Evolutionary conservation across 768 basidiomycete species (phyloP).

Genomic region (Nidularia sp.): DNA sequence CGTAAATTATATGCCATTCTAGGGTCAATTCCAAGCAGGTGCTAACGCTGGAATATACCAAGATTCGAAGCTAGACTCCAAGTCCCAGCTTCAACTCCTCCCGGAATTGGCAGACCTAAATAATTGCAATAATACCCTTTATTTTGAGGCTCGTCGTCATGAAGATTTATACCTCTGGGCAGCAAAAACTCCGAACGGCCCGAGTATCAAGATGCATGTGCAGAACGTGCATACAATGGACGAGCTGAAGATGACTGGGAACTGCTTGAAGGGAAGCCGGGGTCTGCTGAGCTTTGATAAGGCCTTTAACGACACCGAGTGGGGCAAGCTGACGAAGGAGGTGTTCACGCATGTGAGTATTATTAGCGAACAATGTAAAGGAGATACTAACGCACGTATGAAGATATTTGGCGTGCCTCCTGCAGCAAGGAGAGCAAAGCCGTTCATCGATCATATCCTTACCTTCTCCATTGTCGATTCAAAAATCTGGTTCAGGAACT

Average conservation of each 20-base stretch:
- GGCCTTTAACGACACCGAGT: conserved; percentile 84
- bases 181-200: conserved; percentile 95
- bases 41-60: background rate
- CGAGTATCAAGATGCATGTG: conserved; percentile 95
- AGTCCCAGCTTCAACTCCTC: conserved; percentile 86
- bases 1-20: conserved; percentile 11
- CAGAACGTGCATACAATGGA: conserved; percentile 99
- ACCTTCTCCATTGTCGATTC: conserved; percentile 94
- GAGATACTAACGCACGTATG: background rate
- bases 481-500: conserved; percentile 99
- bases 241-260: conserved; percentile 98
- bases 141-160: conserved; percentile 94
- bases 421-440: conserved; percentile 86
- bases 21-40: background rate
- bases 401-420: conserved; percentile 96
- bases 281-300: conserved; percentile 92
- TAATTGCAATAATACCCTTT: conserved; percentile 96
- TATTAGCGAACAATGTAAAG: background rate
- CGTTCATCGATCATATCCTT: conserved; percentile 96
- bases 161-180: conserved; percentile 98
- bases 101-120: conserved; percentile 96
- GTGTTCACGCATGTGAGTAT: conserved; percentile 81
- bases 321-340: conserved; percentile 86
- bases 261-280: conserved; percentile 93
- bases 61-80: conserved; percentile 98